Evolutionary conservation across 495 filamentous ascomycete genomes (phyloP), one percentile per base, ranked within the genome.

Genomic region (Aspergillus olivimuriae): DNA sequence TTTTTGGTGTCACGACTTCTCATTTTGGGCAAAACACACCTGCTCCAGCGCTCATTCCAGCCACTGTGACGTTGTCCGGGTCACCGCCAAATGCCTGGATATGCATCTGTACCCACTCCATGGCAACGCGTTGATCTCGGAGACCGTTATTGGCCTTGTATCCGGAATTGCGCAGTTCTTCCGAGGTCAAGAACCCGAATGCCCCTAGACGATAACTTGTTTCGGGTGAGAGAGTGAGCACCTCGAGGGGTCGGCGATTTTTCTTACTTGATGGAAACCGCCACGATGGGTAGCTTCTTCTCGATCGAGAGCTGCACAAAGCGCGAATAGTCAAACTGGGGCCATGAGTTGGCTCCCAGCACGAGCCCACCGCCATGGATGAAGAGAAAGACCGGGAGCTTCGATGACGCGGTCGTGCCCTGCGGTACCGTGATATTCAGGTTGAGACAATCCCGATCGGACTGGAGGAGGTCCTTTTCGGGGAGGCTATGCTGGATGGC

Each of bases 1-100:
- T n/a, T n/a, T n/a, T n/a, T n/a, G n/a, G n/a, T n/a, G n/a, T n/a
- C n/a, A n/a, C n/a, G n/a, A n/a, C n/a, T n/a, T n/a, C n/a, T n/a
- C n/a, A n/a, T n/a, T n/a, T n/a, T n/a, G n/a, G n/a, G n/a, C n/a
- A n/a, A n/a, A n/a, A 18, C 37, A 35, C 51, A 47, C 69, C 80
- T 17, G 70, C 83, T 10, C 84, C 84, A 12, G 83, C 84, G 16
- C 77, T 82, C n/a, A 73, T 75, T 31, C 84, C 82, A 35, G 76
- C 73, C 15, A 83, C 72, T 5, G 80, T 78, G 9, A 87, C 74
- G 47, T 82, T 80, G 4, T 72, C 55, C 1, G 82, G 80, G 46
- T 87, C 77, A 19, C 84, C 84, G 19, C 82, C 84, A 51, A 88
- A 87, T 40, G 58, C 54, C 7, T 40, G 33, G 19, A 68, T 68